These are phyloP conservation scores for Alternaria longipes DNA, from an alignment of 2,329 filamentous ascomycete genomes.

Conservation along the genomic window DNA sequence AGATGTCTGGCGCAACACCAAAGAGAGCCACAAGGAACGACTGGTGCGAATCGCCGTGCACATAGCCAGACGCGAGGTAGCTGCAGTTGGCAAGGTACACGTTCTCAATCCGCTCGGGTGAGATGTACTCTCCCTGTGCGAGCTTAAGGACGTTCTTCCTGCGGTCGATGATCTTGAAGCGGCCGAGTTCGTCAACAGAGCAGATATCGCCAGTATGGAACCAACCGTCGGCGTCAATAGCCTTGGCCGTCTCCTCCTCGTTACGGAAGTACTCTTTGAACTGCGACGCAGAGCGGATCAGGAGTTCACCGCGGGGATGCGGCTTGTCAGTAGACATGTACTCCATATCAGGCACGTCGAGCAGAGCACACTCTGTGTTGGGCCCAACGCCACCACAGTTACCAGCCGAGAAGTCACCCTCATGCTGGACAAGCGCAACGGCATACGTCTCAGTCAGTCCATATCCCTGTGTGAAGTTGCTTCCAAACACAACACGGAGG, in stretches of 20 bases:
- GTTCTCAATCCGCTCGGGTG: conserved; percentile 96
- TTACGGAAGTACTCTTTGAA: conserved; percentile 94
- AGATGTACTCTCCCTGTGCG: conserved; percentile 97
- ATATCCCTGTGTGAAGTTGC: conserved; percentile 85
- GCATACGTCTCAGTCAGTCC: conserved; percentile 95
- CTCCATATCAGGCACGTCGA: conserved; percentile 92
- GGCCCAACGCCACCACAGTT: conserved; percentile 81
- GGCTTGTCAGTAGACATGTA: conserved; percentile 90
- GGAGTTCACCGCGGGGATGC: conserved; percentile 86
- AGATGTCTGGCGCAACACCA: conserved; percentile 83
- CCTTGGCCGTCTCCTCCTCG: conserved; percentile 83
- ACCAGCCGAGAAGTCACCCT: conserved; percentile 76
- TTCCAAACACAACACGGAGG: conserved; percentile 82
- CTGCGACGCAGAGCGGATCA: conserved; percentile 80
- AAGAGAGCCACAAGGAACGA: conserved; percentile 86
- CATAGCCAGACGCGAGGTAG: conserved; percentile 81
- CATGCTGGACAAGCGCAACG: conserved; percentile 73
- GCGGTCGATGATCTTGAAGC: conserved; percentile 92
- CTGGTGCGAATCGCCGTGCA: conserved; percentile 89
- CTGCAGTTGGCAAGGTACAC: conserved; percentile 84
- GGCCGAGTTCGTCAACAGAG: conserved; percentile 82
- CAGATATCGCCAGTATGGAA: conserved; percentile 96
- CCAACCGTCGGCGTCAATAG: conserved; percentile 89
- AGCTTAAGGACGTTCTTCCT: conserved; percentile 99
- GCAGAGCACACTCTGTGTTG: conserved; percentile 76